Conservation (phyloP, 2,329 filamentous ascomycete species). For the Fusarium graminum region DNA sequence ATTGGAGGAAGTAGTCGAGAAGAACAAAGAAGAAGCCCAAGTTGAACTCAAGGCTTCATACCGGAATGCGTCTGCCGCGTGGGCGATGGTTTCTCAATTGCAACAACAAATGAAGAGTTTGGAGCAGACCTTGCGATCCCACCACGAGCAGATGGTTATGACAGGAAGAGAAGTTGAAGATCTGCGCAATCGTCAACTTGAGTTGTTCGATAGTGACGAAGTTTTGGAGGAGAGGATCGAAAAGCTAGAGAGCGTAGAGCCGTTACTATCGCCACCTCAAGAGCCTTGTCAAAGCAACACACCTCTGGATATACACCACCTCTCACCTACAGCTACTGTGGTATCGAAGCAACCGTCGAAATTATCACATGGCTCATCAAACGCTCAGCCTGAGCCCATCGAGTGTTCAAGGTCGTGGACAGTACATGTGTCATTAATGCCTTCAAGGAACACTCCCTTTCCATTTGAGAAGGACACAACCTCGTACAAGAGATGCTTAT, state of each 20-base stretch:
- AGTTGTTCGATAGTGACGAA: constrained; percentile 64
- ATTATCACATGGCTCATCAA: constrained; percentile 9
- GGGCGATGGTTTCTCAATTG: constrained; percentile 64
- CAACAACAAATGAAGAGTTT: constrained; percentile 55
- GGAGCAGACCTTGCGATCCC: constrained; percentile 55
- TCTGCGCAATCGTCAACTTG: constrained; percentile 63
- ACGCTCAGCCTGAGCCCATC: constrained; percentile 16
- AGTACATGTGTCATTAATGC: constrained; percentile 70
- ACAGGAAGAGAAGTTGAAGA: constrained; percentile 60
- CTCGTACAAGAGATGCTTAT: constrained; percentile 72
- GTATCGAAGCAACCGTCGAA: constrained; percentile 19
- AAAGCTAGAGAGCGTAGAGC: constrained; percentile 54
- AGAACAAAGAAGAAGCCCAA: constrained; percentile 63
- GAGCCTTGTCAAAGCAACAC: constrained; percentile 33
- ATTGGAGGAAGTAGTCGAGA: constrained; percentile 68
- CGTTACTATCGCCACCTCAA: constrained; percentile 43
- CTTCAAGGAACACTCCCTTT: constrained; percentile 66
- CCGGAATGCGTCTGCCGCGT: constrained; percentile 66
- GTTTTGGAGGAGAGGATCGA: constrained; percentile 68
- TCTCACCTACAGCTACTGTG: constrained; percentile 34
- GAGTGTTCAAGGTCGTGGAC: constrained; percentile 63
- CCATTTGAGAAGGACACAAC: constrained; percentile 73
- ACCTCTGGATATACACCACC: constrained; percentile 21
- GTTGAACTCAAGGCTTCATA: constrained; percentile 68
- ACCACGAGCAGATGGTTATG: constrained; percentile 58